Percentiles rank a stretch among this genome's conserved stretches.
phyloP scores from a whole-genome alignment of 495 filamentous ascomycete species.

The Cercophora newfieldiana region DNA sequence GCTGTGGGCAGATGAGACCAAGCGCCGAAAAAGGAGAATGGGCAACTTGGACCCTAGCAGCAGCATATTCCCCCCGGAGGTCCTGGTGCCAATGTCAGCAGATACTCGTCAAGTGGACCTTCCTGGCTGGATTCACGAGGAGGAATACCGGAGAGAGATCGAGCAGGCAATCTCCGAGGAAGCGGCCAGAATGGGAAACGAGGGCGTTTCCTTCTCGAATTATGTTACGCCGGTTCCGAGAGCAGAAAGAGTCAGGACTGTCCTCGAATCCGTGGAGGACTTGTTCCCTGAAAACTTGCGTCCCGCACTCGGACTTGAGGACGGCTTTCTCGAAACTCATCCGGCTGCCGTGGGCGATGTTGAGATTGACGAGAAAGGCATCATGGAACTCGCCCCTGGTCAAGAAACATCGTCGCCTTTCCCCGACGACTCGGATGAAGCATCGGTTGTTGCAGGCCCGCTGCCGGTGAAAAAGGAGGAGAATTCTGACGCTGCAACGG shows the following conservation, averaged over 20 bases:
- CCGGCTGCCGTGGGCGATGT: conserved; percentile 34
- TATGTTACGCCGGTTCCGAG: conserved; percentile 57
- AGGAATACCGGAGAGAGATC: conserved; percentile 70
- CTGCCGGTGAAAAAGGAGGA: not conserved
- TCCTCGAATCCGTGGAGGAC: conserved; percentile 80
- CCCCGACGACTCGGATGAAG: conserved; percentile 57
- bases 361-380: conserved; percentile 48
- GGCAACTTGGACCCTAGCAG: conserved; percentile 60
- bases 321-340: conserved; percentile 26
- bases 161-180: conserved; percentile 63
- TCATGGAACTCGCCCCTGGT: conserved; percentile 40
- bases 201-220: conserved; percentile 57
- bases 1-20: conserved; percentile 88
- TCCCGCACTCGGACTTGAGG: conserved; percentile 45
- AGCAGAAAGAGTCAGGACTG: conserved; percentile 66
- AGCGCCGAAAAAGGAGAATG: conserved; percentile 70
- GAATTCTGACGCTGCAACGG: not conserved
- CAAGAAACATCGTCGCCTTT: conserved; percentile 46
- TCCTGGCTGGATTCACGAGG: conserved; percentile 87
- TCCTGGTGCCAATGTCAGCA: conserved; percentile 81
- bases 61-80: conserved; percentile 77
- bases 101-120: conserved; percentile 67
- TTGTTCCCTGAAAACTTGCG: conserved; percentile 70
- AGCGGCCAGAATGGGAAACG: conserved; percentile 42
- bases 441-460: conserved; percentile 32